These are phyloP conservation scores for Phallus indusiatus DNA, from an alignment of 768 basidiomycete genomes.

Conservation along the genomic window DNA sequence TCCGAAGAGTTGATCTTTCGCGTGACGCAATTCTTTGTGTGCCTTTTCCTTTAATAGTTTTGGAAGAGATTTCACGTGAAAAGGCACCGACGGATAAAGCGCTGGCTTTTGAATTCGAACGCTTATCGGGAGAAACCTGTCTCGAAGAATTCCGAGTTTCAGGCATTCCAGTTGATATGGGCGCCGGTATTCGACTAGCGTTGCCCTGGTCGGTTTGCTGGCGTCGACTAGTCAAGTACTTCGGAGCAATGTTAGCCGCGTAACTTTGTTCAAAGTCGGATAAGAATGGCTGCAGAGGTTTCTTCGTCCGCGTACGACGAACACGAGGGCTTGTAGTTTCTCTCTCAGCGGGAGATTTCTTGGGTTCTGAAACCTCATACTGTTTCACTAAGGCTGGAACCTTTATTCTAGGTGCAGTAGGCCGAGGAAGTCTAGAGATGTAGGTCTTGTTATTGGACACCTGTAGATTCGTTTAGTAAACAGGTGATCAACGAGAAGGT, in stretches of 20 bases:
- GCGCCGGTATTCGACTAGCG: constrained; percentile 43
- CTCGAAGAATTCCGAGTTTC: constrained; percentile 59
- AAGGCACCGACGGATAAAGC: not conserved
- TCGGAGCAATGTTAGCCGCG: constrained; percentile 84
- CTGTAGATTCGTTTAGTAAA: not conserved
- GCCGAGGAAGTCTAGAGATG: constrained; percentile 56
- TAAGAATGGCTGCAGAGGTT: constrained; percentile 44
- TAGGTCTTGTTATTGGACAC: constrained; percentile 15
- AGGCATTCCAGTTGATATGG: constrained; percentile 29
- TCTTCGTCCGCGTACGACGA: constrained; percentile 8
- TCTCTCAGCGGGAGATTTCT: constrained; percentile 56
- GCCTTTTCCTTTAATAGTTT: constrained; percentile 26
- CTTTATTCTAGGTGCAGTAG: constrained; percentile 23
- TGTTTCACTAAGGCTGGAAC: constrained; percentile 83
- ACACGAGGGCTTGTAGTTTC: constrained; percentile 21
- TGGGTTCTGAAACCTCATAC: constrained; percentile 66
- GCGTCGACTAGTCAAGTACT: constrained; percentile 50
- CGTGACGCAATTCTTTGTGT: constrained; percentile 21
- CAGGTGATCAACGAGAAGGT: not conserved
- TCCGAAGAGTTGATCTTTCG: constrained; percentile 34
- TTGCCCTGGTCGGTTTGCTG: constrained; percentile 26
- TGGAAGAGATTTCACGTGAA: constrained; percentile 10
- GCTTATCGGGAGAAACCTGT: constrained; percentile 68
- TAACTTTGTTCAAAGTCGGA: constrained; percentile 91
- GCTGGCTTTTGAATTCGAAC: constrained; percentile 15